A percentile compares a stretch with the other conserved stretches of the same genome.
Conservation (phyloP, 164 flowering plant genomes). For the Stephania japonica region DNA sequence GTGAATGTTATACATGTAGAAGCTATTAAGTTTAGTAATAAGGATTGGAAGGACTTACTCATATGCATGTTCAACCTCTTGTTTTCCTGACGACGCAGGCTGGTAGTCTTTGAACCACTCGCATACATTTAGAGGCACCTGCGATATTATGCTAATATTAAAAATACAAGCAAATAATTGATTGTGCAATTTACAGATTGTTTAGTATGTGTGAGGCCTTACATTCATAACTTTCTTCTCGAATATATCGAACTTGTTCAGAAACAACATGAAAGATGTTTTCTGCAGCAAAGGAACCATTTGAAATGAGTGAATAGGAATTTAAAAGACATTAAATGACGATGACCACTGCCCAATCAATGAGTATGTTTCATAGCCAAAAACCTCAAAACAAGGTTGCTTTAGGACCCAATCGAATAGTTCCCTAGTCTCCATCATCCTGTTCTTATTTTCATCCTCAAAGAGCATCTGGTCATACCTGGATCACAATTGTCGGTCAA, state of each 20-base stretch:
- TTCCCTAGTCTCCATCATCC: conserved; percentile 93
- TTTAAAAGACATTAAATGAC: background rate
- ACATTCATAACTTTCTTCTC: conserved; percentile 90
- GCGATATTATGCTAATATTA: conserved; percentile 10
- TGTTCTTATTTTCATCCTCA: conserved; percentile 85
- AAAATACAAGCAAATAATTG: background rate
- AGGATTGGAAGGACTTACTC: conserved; percentile 68
- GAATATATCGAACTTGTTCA: conserved; percentile 95
- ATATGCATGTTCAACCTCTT: conserved; percentile 94
- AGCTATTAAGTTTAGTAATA: background rate
- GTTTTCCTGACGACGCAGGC: conserved; percentile 81
- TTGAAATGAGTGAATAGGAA: background rate
- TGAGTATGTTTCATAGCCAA: conserved; percentile 10
- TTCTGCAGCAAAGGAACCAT: conserved; percentile 49
- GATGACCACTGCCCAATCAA: background rate
- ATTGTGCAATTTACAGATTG: background rate
- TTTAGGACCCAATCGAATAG: conserved; percentile 95
- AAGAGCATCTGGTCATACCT: conserved; percentile 95
- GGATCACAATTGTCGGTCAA: conserved; percentile 20
- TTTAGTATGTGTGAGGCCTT: conserved; percentile 21
- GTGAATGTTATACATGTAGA: background rate
- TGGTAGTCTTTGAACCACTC: conserved; percentile 99
- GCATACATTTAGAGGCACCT: conserved; percentile 91
- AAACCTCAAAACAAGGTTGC: conserved; percentile 96
- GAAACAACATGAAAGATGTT: conserved; percentile 94